These are phyloP conservation scores for Teratosphaeria gauchensis DNA, from an alignment of 2,329 filamentous ascomycete species.

Conservation along the genomic window DNA sequence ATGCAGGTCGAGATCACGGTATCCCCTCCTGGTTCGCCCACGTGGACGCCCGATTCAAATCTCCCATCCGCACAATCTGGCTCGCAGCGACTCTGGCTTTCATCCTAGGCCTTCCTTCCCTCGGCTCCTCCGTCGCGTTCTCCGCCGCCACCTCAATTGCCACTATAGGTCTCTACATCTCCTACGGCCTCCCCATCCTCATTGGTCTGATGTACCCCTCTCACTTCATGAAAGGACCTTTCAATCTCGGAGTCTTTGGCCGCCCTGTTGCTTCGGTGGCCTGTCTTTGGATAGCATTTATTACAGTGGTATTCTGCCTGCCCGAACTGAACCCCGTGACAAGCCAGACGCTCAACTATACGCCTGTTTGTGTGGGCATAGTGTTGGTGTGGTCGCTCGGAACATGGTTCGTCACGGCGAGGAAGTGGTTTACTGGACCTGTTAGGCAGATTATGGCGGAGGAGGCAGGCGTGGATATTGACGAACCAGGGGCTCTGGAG, in stretches of 20 bases:
- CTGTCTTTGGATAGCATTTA: constrained; percentile 44
- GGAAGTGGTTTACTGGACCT: constrained; percentile 48
- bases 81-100: constrained; percentile 46
- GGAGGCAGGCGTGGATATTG: constrained; percentile 39
- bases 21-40: constrained; percentile 47
- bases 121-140: constrained; percentile 48
- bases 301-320: constrained; percentile 49
- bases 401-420: constrained; percentile 45
- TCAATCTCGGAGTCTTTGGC: constrained; percentile 41
- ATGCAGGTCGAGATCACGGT: constrained; percentile 38
- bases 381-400: constrained; percentile 39
- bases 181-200: constrained; percentile 49
- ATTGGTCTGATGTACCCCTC: constrained; percentile 44
- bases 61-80: constrained; percentile 46
- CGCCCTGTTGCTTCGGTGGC: constrained; percentile 40
- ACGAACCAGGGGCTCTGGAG: constrained; percentile 37
- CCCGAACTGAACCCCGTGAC: constrained; percentile 48
- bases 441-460: constrained; percentile 45
- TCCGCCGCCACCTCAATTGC: constrained; percentile 50
- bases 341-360: constrained; percentile 30
- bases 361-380: constrained; percentile 50
- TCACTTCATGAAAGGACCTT: constrained; percentile 48
- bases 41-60: constrained; percentile 42
- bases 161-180: constrained; percentile 49
- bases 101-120: constrained; percentile 45